These are phyloP conservation scores for Eucalyptus sp. DNA, from an alignment of 345 rosid species.

Conservation along the genomic window DNA sequence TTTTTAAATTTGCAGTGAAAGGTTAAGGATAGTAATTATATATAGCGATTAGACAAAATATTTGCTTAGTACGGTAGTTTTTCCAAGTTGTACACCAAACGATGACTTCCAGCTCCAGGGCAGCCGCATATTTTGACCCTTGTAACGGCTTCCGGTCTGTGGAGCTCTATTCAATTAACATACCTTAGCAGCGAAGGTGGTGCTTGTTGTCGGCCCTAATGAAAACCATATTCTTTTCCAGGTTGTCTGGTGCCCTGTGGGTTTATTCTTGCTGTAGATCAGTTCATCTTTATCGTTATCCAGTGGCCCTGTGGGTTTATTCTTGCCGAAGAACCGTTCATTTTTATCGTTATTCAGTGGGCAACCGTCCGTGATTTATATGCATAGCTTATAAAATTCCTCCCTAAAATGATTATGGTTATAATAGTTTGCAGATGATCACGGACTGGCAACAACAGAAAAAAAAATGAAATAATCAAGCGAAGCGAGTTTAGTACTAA, in stretches of 20 bases:
- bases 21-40: not conserved
- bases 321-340: not conserved
- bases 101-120: not conserved
- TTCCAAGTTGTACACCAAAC: not conserved
- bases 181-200: not conserved
- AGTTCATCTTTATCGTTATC: not conserved
- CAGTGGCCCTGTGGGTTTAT: not conserved
- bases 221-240: not conserved
- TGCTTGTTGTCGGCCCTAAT: not conserved
- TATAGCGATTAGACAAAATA: not conserved
- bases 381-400: not conserved
- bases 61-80: not conserved
- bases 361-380: not conserved
- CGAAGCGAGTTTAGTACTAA: not conserved
- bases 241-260: not conserved
- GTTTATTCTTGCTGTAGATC: not conserved
- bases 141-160: not conserved
- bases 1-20: not conserved
- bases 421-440: not conserved
- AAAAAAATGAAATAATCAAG: not conserved
- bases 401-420: not conserved
- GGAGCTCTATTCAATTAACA: not conserved
- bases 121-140: not conserved
- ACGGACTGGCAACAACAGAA: not conserved
- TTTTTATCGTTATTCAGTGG: not conserved